These are phyloP conservation scores for Achlya hypogyna DNA, from an alignment of 352 stramenopile genomes.

Conservation along the genomic window DNA sequence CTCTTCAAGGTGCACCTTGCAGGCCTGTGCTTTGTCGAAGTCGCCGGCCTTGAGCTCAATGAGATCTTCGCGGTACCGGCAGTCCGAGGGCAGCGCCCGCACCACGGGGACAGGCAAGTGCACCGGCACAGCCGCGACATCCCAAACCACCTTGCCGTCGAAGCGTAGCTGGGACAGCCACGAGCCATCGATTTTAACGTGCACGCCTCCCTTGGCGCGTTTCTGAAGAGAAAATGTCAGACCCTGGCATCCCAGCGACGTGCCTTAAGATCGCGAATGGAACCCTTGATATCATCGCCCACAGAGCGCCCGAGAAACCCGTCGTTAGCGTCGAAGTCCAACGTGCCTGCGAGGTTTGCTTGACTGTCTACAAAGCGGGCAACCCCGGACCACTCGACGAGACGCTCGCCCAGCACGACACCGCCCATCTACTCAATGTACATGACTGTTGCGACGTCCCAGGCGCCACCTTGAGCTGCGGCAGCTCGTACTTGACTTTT, in stretches of 20 bases:
- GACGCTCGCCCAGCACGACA: constrained; percentile 54
- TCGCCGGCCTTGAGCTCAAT: constrained; percentile 49
- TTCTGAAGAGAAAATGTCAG: constrained; percentile 23
- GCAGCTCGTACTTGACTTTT: constrained; percentile 51
- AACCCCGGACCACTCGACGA: constrained; percentile 52
- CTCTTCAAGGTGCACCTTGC: constrained; percentile 65
- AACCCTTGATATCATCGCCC: constrained; percentile 59
- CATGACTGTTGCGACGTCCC: not conserved
- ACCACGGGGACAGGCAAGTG: constrained; percentile 42
- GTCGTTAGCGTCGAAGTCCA: constrained; percentile 57
- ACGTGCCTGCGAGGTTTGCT: constrained; percentile 37
- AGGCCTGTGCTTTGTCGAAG: constrained; percentile 39
- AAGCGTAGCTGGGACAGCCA: constrained; percentile 66
- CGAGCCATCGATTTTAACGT: constrained; percentile 43
- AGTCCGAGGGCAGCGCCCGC: constrained; percentile 44
- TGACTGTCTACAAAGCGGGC: constrained; percentile 40
- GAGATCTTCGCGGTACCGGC: constrained; percentile 53
- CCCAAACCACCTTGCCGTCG: constrained; percentile 60
- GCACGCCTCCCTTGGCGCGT: constrained; percentile 29
- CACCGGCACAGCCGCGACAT: constrained; percentile 54
- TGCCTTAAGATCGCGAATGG: constrained; percentile 45
- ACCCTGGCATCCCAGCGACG: not conserved
- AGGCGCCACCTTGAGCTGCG: constrained; percentile 49
- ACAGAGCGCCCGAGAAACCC: constrained; percentile 57
- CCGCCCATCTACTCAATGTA: constrained; percentile 39